Evolutionary conservation across 805 yeast species (phyloP).

Genomic region (Yarrowia osloensis): DNA sequence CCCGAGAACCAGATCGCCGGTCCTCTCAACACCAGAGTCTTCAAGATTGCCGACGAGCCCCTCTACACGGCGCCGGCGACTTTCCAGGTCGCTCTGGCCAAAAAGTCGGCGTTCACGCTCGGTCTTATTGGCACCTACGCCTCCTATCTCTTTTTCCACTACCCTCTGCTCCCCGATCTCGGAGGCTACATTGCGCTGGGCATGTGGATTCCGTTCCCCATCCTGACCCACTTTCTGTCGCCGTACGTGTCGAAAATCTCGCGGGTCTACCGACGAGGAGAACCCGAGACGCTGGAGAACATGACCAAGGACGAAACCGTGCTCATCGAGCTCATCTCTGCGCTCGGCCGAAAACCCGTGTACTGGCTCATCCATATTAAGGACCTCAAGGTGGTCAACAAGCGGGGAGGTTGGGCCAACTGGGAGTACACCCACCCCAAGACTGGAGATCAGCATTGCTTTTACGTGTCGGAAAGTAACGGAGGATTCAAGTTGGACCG

Average conservation of each 20-base stretch:
- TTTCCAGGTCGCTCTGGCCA: constrained; percentile 25
- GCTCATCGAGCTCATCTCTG: constrained; percentile 64
- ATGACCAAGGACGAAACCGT: constrained; percentile 63
- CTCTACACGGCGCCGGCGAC: constrained; percentile 24
- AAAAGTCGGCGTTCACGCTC: constrained; percentile 6
- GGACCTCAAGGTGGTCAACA: constrained; percentile 48
- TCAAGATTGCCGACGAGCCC: constrained; percentile 26
- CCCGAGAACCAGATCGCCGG: not conserved
- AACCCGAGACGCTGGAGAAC: constrained; percentile 64
- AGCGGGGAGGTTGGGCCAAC: constrained; percentile 53
- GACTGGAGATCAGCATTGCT: constrained; percentile 44
- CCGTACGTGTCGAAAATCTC: constrained; percentile 73
- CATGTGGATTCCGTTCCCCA: constrained; percentile 22
- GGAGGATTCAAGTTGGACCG: constrained; percentile 86
- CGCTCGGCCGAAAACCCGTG: constrained; percentile 66
- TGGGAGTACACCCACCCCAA: constrained; percentile 45
- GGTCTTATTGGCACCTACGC: constrained; percentile 27
- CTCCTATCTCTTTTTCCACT: constrained; percentile 14
- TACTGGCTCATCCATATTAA: constrained; percentile 60
- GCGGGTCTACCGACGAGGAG: constrained; percentile 62
- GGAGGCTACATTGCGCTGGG: constrained; percentile 7
- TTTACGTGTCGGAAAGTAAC: constrained; percentile 67
- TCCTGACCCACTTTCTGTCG: not conserved
- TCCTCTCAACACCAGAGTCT: not conserved
- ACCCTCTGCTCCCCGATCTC: constrained; percentile 17